Base-by-base conservation (phyloP, 495 filamentous ascomycete species). In the Trypethelium eluteriae region DNA sequence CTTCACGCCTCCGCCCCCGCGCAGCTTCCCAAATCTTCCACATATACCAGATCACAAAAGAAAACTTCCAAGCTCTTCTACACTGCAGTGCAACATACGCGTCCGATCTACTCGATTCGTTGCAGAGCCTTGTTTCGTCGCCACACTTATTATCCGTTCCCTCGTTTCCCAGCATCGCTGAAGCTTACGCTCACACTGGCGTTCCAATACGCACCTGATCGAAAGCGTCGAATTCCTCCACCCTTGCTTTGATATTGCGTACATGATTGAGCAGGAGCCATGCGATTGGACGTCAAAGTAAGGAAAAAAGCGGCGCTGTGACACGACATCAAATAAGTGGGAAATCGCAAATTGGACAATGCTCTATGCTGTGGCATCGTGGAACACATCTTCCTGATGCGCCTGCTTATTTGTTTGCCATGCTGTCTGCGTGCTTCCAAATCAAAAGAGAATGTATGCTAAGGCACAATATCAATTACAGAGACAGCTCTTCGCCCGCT, bases 231-330 rank as follows among this genome's bases (percentile, higher is more conserved):
- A 34, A 18, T 59, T 36, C n/a, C 53, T 59, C 32, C 5, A 0
- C 53, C 53, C 53, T 59, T 59, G 53, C 53, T 10, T 59, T 6
- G 6, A 14, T 44, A 44, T 14, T 7, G 41, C 14, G 53, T 35
- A 3, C 7, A 18, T 9, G 7, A 10, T 18, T 36, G 36, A 14
- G 7, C 7, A 6, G 53, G 32, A 36, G 36, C n/a, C 7, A 95
- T 94, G 92, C 88, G 88, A 79, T 83, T 96, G 76, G 91, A 96
- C 78, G 86, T 95, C 53, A 95, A 96, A 89, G 91, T 91, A 83
- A 73, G 87, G 80, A 47, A 65, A 25, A 25, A 25, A 25, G 25
- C 25, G 25, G 25, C 25, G 25, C 25, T 25, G 25, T 25, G 25
- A 25, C 25, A 25, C 25, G 25, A 25, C 25, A 25, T 25, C 25